Evolutionary conservation across 192 early-diverging fungal species (phyloP), one percentile per base, ranked within the genome.

Genomic region (Kappamyces sp.): DNA sequence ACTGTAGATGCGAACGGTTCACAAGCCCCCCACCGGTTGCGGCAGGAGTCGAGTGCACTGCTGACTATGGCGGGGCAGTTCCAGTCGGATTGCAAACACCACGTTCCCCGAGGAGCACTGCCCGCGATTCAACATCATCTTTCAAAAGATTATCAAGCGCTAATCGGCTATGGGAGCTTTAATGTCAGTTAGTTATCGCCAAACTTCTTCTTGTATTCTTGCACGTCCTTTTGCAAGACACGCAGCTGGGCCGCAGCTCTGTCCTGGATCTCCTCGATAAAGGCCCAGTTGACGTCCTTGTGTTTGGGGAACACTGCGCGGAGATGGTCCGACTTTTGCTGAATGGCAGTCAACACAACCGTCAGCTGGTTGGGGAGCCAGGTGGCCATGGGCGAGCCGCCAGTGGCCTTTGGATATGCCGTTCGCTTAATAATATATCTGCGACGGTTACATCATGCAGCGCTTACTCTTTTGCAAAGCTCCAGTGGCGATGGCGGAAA

Each of bases 401-500:
- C 88, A 0, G 88, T 90, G 8, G 88, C 88, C 2, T 84, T 80
- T 30, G 88, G 86, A 66, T 86, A 81, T 11, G 64, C 62, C 1
- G 86, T 81, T 65, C 89, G 73, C 60, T 90, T 86, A 46, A 88
- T 84, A 48, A 90, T 88, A 52, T 91, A 89, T 29, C 33, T 43
- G 31, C 29, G n/a, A 1, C n/a, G n/a, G 8, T 11, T 14, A 50
- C 14, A 59, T 29, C 12, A 34, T 8, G 32, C 30, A 61, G 32
- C 40, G 30, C 57, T 59, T 43, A 70, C 69, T 88, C 84, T 68
- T 90, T 91, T 34, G 90, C 84, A 63, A 91, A 90, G 63, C 77
- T 84, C 91, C 91, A 94, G 65, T 94, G 91, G 22, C 88, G 80
- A 67, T 85, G 79, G 48, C 91, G 71, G 70, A 92, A 94, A 5